phyloP scores from a whole-genome alignment of 768 basidiomycete genomes.

The Myochromella boudieri region DNA sequence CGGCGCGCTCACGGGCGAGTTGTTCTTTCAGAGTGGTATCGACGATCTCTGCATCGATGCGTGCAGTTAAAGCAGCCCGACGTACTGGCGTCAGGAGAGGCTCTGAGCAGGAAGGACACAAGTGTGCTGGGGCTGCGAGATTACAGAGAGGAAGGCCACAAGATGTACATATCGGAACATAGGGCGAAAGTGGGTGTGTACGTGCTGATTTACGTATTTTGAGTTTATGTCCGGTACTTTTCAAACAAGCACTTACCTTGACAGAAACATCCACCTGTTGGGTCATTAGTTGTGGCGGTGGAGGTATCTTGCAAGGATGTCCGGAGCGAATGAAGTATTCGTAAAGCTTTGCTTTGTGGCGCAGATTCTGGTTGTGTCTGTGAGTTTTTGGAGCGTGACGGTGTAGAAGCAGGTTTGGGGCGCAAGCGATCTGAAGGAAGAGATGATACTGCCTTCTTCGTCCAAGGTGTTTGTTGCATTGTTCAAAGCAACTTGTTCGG shows the following conservation, averaged over 20 bases:
- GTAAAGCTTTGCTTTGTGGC: conserved; percentile 50
- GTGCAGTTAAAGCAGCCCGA: conserved; percentile 36
- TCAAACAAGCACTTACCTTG: conserved; percentile 41
- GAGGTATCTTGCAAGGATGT: conserved; percentile 33
- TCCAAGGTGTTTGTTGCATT: conserved; percentile 46
- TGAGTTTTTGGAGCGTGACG: conserved; percentile 33
- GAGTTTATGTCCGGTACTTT: background rate
- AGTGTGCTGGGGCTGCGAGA: conserved; percentile 51
- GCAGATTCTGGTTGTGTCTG: conserved; percentile 25
- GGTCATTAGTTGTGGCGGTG: conserved; percentile 38
- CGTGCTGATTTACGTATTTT: conserved; percentile 40
- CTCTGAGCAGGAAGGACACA: conserved; percentile 54
- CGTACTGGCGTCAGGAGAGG: conserved; percentile 34
- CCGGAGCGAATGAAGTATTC: conserved; percentile 45
- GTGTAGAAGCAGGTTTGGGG: conserved; percentile 23
- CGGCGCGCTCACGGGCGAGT: conserved; percentile 42
- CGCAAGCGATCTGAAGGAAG: conserved; percentile 58
- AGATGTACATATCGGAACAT: conserved; percentile 50
- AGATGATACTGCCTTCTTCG: conserved; percentile 36
- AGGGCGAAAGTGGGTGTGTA: conserved; percentile 54
- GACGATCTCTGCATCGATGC: conserved; percentile 43
- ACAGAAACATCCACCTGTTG: conserved; percentile 70
- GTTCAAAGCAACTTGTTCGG: no score
- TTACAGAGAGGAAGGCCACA: conserved; percentile 68
- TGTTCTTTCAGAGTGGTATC: conserved; percentile 47